phyloP scores from a whole-genome alignment of 371 early-diverging fungal species.

The Polyrhizophydium stewartii region DNA sequence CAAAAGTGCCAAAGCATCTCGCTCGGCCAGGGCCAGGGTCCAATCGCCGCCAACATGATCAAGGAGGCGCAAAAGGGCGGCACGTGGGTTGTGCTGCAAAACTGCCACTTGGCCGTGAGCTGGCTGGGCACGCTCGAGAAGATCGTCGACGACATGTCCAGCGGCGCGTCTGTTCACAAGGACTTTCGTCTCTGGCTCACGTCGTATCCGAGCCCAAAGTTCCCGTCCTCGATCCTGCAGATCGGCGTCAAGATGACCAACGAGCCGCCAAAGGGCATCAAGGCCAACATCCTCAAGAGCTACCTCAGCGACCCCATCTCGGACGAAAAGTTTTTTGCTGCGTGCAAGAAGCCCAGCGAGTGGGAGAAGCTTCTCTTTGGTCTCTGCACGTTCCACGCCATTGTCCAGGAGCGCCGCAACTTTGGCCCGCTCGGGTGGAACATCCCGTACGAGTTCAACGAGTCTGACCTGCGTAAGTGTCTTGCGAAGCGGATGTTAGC shows the following conservation, averaged over 20 bases:
- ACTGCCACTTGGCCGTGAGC: conserved; percentile 57
- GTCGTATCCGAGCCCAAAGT: conserved; percentile 51
- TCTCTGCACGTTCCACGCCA: conserved; percentile 55
- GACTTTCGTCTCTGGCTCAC: conserved; percentile 58
- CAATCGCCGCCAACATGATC: conserved; percentile 56
- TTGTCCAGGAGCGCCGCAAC: conserved; percentile 54
- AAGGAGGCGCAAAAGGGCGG: conserved; percentile 50
- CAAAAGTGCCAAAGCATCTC: conserved; percentile 49
- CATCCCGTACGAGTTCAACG: conserved; percentile 64
- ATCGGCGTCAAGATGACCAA: conserved; percentile 60
- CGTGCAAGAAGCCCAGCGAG: conserved; percentile 37
- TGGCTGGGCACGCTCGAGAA: conserved; percentile 53
- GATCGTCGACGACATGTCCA: conserved; percentile 52
- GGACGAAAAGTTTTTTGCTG: conserved; percentile 47
- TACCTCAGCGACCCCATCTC: conserved; percentile 54
- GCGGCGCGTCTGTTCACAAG: conserved; percentile 39
- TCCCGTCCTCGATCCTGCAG: conserved; percentile 53
- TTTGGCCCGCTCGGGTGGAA: conserved; percentile 65
- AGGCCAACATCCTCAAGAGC: conserved; percentile 49
- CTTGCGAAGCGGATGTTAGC: background rate
- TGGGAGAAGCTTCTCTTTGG: conserved; percentile 59
- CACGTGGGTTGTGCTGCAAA: conserved; percentile 58
- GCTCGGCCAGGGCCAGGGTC: conserved; percentile 60
- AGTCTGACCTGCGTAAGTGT: conserved; percentile 44
- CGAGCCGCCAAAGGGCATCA: conserved; percentile 57